A percentile compares a stretch with the other conserved stretches of the same genome.
phyloP scores from a whole-genome alignment of 192 early-diverging fungal species.

The Linnemannia exigua region DNA sequence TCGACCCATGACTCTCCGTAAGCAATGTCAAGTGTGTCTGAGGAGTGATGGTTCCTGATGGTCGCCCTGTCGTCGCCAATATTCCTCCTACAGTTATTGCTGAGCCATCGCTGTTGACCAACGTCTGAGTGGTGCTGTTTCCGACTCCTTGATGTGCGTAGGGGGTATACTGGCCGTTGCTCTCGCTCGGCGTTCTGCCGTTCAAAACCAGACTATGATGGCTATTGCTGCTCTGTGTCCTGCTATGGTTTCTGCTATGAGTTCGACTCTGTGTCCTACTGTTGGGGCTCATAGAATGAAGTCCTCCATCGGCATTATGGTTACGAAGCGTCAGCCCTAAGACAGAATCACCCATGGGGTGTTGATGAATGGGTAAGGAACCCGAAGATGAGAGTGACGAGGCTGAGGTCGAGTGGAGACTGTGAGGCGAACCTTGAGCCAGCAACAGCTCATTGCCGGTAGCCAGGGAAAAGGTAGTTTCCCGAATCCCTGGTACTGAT shows the following conservation, averaged over 20 bases:
- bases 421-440: slow-evolving; percentile 31
- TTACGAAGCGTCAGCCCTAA: slow-evolving; percentile 12
- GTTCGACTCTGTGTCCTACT: slow-evolving; percentile 11
- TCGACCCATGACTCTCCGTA: slow-evolving; percentile 38
- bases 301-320: slow-evolving; percentile 3
- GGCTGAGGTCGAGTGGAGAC: slow-evolving; percentile 43
- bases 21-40: not conserved
- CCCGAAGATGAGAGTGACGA: slow-evolving; percentile 46
- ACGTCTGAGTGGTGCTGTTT: slow-evolving; percentile 1
- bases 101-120: not conserved
- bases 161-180: slow-evolving; percentile 8
- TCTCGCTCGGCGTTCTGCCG: slow-evolving; percentile 36
- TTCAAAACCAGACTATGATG: slow-evolving; percentile 26
- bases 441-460: slow-evolving; percentile 18
- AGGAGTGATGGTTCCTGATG: not conserved
- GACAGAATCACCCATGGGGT: slow-evolving; percentile 20
- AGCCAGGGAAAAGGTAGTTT: not conserved
- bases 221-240: slow-evolving; percentile 31
- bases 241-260: slow-evolving; percentile 26
- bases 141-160: not conserved
- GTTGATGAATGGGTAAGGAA: slow-evolving; percentile 44
- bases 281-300: slow-evolving; percentile 3
- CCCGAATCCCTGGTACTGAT: slow-evolving; percentile 15
- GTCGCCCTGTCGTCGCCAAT: not conserved
- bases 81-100: not conserved